A percentile compares a stretch with the other conserved stretches of the same genome.
Evolutionary conservation across 768 basidiomycete genomes (phyloP).

Genomic region (Dioszegia aurantiaca): DNA sequence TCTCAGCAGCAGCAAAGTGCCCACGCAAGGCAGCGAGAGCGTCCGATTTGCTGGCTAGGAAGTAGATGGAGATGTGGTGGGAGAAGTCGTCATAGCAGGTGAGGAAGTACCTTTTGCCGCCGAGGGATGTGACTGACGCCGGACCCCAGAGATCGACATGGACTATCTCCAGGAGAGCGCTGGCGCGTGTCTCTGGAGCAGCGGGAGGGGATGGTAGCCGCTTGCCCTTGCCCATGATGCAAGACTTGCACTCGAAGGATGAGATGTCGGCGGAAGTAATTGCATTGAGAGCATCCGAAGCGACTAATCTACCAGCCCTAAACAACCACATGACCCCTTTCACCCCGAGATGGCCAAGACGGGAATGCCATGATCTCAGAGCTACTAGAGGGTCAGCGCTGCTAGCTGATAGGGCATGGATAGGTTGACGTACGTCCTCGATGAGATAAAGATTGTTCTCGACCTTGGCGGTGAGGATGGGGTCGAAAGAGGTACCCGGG

Average conservation of each 20-base stretch:
- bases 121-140: conserved; percentile 2
- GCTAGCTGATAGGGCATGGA: background rate
- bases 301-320: conserved; percentile 5
- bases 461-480: too few species aligned
- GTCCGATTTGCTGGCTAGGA: conserved; percentile 26
- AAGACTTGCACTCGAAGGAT: background rate
- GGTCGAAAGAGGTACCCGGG: too few species aligned
- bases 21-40: conserved; percentile 1
- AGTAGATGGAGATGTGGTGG: conserved; percentile 9
- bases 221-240: too few species aligned
- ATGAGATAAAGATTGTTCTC: background rate
- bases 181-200: background rate
- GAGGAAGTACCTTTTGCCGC: conserved; percentile 15
- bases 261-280: background rate
- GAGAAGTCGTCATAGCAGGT: conserved; percentile 25
- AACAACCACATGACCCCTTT: background rate
- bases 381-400: background rate
- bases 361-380: background rate
- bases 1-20: background rate
- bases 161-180: background rate
- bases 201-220: too few species aligned
- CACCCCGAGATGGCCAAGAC: background rate
- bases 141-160: conserved; percentile 5
- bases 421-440: background rate
- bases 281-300: background rate